Percentiles rank a stretch among this genome's conserved stretches.
Evolutionary conservation across 495 filamentous ascomycete genomes (phyloP).

Genomic region (Penicillium daleae): DNA sequence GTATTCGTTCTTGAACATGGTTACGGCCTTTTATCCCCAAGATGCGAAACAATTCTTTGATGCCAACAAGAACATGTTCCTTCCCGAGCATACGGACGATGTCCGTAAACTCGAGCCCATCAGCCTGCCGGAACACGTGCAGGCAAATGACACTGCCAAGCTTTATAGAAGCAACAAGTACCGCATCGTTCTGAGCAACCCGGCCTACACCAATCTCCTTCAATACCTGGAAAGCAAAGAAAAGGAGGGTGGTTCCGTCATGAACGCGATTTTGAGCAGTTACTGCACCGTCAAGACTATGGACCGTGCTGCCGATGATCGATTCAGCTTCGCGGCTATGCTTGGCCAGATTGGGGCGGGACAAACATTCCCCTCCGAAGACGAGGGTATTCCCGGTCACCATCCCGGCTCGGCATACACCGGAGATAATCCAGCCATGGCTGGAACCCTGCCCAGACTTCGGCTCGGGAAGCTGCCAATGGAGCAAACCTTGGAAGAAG

Average conservation of each 20-base stretch:
- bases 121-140: slow-evolving; percentile 74
- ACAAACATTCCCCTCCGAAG: slow-evolving; percentile 72
- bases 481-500: slow-evolving; percentile 75
- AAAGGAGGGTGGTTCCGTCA: slow-evolving; percentile 73
- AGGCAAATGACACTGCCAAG: slow-evolving; percentile 69
- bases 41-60: slow-evolving; percentile 75
- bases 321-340: slow-evolving; percentile 80
- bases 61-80: slow-evolving; percentile 67
- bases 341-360: slow-evolving; percentile 64
- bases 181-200: slow-evolving; percentile 79
- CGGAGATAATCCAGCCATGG: slow-evolving; percentile 62
- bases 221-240: slow-evolving; percentile 85
- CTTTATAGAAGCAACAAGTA: slow-evolving; percentile 85
- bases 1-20: slow-evolving; percentile 84
- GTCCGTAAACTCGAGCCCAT: slow-evolving; percentile 69
- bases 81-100: slow-evolving; percentile 75
- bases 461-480: slow-evolving; percentile 79
- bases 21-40: slow-evolving; percentile 68
- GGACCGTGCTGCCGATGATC: slow-evolving; percentile 73
- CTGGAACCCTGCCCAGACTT: slow-evolving; percentile 58
- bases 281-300: slow-evolving; percentile 73
- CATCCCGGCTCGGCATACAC: slow-evolving; percentile 82
- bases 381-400: slow-evolving; percentile 92
- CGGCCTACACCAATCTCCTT: slow-evolving; percentile 76
- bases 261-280: slow-evolving; percentile 74